Evolutionary conservation across 2,329 filamentous ascomycete genomes (phyloP), one percentile per base, ranked within the genome.

Genomic region (Pseudogymnoascus sp.): DNA sequence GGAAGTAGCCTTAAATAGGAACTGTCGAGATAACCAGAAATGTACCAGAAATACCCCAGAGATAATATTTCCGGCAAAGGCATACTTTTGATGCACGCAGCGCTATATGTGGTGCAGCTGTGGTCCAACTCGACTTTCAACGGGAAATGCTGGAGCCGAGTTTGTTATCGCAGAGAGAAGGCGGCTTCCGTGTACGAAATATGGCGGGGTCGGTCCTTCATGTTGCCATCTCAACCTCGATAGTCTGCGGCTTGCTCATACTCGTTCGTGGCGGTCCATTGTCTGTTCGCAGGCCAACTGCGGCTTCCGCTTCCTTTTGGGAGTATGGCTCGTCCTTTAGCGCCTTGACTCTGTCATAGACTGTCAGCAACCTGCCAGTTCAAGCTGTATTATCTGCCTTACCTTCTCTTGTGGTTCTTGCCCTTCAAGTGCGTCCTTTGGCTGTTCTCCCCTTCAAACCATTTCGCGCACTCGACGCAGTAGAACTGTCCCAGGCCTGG

Each of bases 391-490:
- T 44, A n/a, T n/a, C 15, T 26, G 60, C 72, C 75, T 67, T 72
- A 91, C 90, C 89, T 89, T 80, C 92, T 86, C 83, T 93, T 97
- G 78, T 99, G 95, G 67, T 90, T 91, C 78, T 97, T 99, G 70
- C 91, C 91, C 75, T 89, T 91, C 64, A 82, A 81, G 77, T 99
- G 95, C 29, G 84, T 81, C 37, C 82, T 80, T 64, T 96, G 79
- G 70, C 90, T 96, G 70, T 83, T 76, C 68, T 95, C 89, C 60
- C 87, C 89, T 75, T 97, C 93, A 75, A 96, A 97, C 88, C 91
- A 97, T 79, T 96, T 97, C 67, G 95, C 89, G 76, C 95, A 99
- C 76, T 96, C 90, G 15, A 89, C 81, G 76, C 95, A 99, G 77
- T 97, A 97, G 74, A 88, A 88, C 70, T 86, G 82, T 26, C 95